A percentile compares a stretch with the other conserved stretches of the same genome.
Evolutionary conservation across 2,329 filamentous ascomycete species (phyloP).

Genomic region (Ascocoryne sarcoides): DNA sequence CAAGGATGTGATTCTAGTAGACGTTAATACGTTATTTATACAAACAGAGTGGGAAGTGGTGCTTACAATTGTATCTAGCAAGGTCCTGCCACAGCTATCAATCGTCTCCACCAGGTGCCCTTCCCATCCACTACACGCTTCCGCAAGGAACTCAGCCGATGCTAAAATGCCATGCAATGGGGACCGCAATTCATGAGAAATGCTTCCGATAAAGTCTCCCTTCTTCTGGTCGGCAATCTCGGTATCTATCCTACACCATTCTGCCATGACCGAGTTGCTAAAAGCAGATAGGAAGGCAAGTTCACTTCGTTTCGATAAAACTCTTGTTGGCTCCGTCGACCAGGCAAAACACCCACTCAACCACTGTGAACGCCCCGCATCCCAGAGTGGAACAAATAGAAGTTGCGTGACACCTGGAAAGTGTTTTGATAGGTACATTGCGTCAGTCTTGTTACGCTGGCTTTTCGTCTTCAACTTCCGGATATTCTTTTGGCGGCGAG

Average conservation of each 20-base stretch:
- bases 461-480: conserved; percentile 7
- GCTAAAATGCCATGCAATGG: conserved; percentile 50
- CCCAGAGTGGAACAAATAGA: conserved; percentile 42
- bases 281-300: conserved; percentile 34
- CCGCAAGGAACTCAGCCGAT: conserved; percentile 41
- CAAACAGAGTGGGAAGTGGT: background rate
- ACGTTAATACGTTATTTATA: background rate
- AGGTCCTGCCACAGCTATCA: conserved; percentile 30
- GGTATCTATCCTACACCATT: conserved; percentile 45
- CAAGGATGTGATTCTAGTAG: conserved; percentile 31
- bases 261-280: conserved; percentile 44
- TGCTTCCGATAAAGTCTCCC: conserved; percentile 49
- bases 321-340: conserved; percentile 27
- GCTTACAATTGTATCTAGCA: conserved; percentile 32
- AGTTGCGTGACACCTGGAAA: conserved; percentile 40
- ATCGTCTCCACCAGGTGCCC: conserved; percentile 29
- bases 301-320: conserved; percentile 31
- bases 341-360: conserved; percentile 42
- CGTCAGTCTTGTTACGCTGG: conserved; percentile 21
- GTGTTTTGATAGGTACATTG: conserved; percentile 27
- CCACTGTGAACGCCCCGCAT: conserved; percentile 37
- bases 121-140: conserved; percentile 26
- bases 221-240: conserved; percentile 44
- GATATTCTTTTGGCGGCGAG: conserved; percentile 1
- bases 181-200: conserved; percentile 49